Conservation (phyloP, 2,329 filamentous ascomycete species). For the Ophiostoma pallidulum region DNA sequence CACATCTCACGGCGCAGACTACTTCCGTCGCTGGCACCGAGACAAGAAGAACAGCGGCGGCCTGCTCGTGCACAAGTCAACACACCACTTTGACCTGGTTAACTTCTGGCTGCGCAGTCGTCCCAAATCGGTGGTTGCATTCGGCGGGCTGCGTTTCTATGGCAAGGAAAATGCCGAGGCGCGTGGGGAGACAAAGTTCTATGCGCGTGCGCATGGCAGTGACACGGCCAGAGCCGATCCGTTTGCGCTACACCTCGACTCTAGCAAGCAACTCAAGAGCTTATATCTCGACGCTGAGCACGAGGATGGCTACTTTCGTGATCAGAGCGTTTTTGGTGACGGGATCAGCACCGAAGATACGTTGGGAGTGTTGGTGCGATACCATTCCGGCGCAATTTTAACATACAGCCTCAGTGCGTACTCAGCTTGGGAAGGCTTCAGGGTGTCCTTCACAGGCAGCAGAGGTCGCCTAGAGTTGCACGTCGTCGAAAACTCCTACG, state of each 20-base stretch:
- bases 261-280: constrained; percentile 43
- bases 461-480: constrained; percentile 50
- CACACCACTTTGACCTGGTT: constrained; percentile 54
- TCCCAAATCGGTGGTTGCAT: constrained; percentile 47
- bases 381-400: constrained; percentile 45
- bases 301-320: constrained; percentile 52
- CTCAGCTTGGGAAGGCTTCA: constrained; percentile 53
- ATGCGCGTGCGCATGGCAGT: constrained; percentile 41
- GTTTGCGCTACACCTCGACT: constrained; percentile 47
- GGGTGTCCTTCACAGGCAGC: constrained; percentile 49
- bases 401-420: constrained; percentile 53
- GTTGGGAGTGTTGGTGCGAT: constrained; percentile 50
- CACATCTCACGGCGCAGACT: constrained; percentile 52
- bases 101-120: constrained; percentile 52
- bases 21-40: constrained; percentile 55
- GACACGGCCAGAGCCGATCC: constrained; percentile 43
- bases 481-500: constrained; percentile 53
- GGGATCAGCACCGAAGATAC: constrained; percentile 58
- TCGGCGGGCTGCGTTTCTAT: constrained; percentile 51
- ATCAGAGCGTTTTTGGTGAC: constrained; percentile 54
- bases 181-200: constrained; percentile 42
- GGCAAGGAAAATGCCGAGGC: constrained; percentile 51
- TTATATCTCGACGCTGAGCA: constrained; percentile 55
- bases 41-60: constrained; percentile 52
- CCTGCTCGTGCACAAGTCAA: constrained; percentile 52